phyloP scores from a whole-genome alignment of 2,329 filamentous ascomycete genomes.

The Penicillium crustosum region DNA sequence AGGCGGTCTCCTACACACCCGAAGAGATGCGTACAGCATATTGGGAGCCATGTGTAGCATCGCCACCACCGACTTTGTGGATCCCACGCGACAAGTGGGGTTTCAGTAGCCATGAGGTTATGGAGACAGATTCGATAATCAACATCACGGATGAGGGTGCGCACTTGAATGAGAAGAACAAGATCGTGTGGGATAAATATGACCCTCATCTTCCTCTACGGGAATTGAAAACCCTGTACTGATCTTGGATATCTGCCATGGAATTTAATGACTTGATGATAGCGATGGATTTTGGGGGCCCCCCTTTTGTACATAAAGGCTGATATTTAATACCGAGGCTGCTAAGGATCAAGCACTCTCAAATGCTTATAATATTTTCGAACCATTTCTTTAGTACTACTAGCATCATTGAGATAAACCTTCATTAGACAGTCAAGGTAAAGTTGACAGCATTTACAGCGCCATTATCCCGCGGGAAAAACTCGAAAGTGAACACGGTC shows the following conservation, averaged over 20 bases:
- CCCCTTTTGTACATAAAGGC: conserved; percentile 2
- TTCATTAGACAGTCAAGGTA: conserved; percentile 44
- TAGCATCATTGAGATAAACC: background rate
- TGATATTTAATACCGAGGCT: background rate
- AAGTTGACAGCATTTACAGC: conserved; percentile 52
- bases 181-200: conserved; percentile 61
- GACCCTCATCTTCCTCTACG: conserved; percentile 58
- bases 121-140: conserved; percentile 69
- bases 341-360: background rate
- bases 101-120: conserved; percentile 72
- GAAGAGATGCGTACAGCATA: conserved; percentile 67
- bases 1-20: conserved; percentile 60
- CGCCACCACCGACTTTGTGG: conserved; percentile 69
- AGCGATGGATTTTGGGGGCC: background rate
- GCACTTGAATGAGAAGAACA: conserved; percentile 67
- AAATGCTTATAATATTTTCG: background rate
- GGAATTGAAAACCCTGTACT: conserved; percentile 54
- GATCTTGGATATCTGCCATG: conserved; percentile 2
- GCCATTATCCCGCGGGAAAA: conserved; percentile 50
- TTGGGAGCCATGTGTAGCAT: conserved; percentile 67
- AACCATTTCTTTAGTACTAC: background rate
- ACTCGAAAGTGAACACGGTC: conserved; percentile 56
- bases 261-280: conserved; percentile 8
- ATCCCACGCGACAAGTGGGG: conserved; percentile 74
- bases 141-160: conserved; percentile 78